A percentile compares a stretch with the other conserved stretches of the same genome.
These are phyloP conservation scores for Didymosphaeria variabile DNA, from an alignment of 2,329 filamentous ascomycete species.

Conservation along the genomic window DNA sequence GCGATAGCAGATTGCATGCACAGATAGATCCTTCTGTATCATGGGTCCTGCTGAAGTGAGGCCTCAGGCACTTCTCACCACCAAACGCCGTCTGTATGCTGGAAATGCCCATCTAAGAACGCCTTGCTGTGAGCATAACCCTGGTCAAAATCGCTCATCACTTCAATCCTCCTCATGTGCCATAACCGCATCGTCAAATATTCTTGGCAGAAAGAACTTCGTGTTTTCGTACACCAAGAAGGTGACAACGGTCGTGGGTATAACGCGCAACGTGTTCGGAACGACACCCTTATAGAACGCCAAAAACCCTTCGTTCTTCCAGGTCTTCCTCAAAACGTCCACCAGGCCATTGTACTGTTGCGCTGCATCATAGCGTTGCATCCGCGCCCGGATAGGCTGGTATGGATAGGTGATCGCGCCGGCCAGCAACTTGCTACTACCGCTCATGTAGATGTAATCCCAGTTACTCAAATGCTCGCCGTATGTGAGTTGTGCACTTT, in stretches of 20 bases:
- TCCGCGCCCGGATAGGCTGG: slow-evolving; percentile 85
- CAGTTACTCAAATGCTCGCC: slow-evolving; percentile 68
- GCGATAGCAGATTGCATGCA: too few relatives aligned
- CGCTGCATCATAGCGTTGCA: slow-evolving; percentile 89
- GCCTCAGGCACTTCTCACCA: neutral
- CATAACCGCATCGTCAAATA: slow-evolving; percentile 48
- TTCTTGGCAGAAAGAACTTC: slow-evolving; percentile 70
- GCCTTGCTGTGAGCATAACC: neutral
- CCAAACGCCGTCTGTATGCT: neutral
- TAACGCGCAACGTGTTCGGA: slow-evolving; percentile 86
- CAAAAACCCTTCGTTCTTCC: slow-evolving; percentile 77
- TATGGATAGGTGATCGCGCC: slow-evolving; percentile 94
- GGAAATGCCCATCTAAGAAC: neutral
- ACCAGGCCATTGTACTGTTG: slow-evolving; percentile 74
- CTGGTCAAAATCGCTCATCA: neutral
- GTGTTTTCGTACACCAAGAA: slow-evolving; percentile 98
- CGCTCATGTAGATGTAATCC: slow-evolving; percentile 83
- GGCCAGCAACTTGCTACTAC: slow-evolving; percentile 83
- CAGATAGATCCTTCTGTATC: too few relatives aligned
- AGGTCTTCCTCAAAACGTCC: slow-evolving; percentile 78
- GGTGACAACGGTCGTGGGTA: slow-evolving; percentile 95
- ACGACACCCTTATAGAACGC: slow-evolving; percentile 94
- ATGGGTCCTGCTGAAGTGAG: too few relatives aligned
- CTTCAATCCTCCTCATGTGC: slow-evolving; percentile 45
- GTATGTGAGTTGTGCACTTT: slow-evolving; percentile 52